Evolutionary conservation across 352 stramenopile genomes (phyloP).

Genomic region (Phytophthora colocasiae): DNA sequence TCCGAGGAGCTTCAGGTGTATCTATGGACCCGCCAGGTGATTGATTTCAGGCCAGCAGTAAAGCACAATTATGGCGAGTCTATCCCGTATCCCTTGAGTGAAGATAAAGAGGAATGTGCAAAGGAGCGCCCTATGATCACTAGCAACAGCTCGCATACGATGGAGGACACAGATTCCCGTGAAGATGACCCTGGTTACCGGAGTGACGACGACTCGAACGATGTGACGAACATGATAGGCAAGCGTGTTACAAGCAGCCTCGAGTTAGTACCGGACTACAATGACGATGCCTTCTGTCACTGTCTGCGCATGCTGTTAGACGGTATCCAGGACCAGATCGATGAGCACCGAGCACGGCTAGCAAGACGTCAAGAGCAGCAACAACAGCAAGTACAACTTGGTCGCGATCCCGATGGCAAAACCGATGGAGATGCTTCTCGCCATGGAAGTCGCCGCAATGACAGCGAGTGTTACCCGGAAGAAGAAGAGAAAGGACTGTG

Average conservation of each 20-base stretch:
- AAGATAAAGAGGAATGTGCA: constrained; percentile 3
- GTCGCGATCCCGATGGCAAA: constrained; percentile 33
- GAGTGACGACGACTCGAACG: constrained; percentile 18
- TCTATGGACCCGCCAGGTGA: constrained; percentile 86
- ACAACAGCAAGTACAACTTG: constrained; percentile 34
- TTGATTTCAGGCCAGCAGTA: constrained; percentile 74
- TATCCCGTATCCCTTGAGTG: constrained; percentile 5
- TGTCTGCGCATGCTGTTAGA: constrained; percentile 77
- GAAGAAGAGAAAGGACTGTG: constrained; percentile 28
- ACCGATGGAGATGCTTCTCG: constrained; percentile 12
- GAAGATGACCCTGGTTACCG: constrained; percentile 24
- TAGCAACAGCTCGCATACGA: constrained; percentile 37
- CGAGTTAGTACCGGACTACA: constrained; percentile 50
- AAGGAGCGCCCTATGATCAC: constrained; percentile 12
- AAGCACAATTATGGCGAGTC: constrained; percentile 30
- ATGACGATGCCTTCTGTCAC: constrained; percentile 70
- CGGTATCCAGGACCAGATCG: constrained; percentile 85
- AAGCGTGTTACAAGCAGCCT: constrained; percentile 28
- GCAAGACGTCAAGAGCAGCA: constrained; percentile 45
- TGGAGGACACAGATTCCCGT: constrained; percentile 28
- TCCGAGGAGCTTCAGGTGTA: constrained; percentile 87
- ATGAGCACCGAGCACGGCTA: constrained; percentile 70
- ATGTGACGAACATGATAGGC: constrained; percentile 12
- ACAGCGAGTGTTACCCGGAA: constrained; percentile 21
- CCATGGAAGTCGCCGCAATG: constrained; percentile 25